Evolutionary conservation across 2,329 filamentous ascomycete species (phyloP).

Genomic region (Trichoderma atrobrunneum): DNA sequence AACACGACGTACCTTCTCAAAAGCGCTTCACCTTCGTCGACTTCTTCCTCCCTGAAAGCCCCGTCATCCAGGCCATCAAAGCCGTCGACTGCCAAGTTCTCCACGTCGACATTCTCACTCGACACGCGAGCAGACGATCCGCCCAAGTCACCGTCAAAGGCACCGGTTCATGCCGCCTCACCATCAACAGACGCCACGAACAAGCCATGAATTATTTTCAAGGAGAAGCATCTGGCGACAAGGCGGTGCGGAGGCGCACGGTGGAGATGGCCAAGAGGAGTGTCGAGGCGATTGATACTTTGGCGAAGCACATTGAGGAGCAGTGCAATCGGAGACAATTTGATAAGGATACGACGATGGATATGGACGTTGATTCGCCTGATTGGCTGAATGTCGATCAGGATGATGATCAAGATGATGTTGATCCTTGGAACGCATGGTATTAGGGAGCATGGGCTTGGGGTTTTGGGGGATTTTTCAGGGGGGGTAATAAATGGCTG

Average conservation of each 20-base stretch:
- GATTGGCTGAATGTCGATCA: not conserved
- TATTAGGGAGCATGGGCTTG: not conserved
- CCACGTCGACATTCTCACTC: slow-evolving; percentile 34
- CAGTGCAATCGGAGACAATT: slow-evolving; percentile 3
- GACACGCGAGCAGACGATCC: not conserved
- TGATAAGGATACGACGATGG: not conserved
- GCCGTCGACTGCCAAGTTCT: slow-evolving; percentile 37
- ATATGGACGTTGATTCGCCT: not conserved
- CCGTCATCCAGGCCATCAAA: slow-evolving; percentile 33
- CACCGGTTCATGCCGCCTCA: slow-evolving; percentile 17
- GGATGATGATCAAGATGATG: not conserved
- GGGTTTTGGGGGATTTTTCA: not conserved
- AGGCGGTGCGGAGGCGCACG: slow-evolving; percentile 19
- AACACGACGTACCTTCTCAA: slow-evolving; percentile 3
- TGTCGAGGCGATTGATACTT: not conserved
- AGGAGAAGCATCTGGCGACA: slow-evolving; percentile 10
- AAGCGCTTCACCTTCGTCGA: slow-evolving; percentile 35
- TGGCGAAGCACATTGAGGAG: slow-evolving; percentile 9
- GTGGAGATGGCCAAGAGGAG: not conserved
- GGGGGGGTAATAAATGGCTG: not conserved
- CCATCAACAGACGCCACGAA: slow-evolving; percentile 22
- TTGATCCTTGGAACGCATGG: not conserved
- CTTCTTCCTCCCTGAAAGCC: slow-evolving; percentile 34
- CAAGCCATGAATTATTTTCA: not conserved
- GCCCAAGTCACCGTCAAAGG: not conserved